Percentiles rank a stretch among this genome's conserved stretches.
Conservation (phyloP, 495 filamentous ascomycete genomes). For the Aspergillus mulundensis region DNA sequence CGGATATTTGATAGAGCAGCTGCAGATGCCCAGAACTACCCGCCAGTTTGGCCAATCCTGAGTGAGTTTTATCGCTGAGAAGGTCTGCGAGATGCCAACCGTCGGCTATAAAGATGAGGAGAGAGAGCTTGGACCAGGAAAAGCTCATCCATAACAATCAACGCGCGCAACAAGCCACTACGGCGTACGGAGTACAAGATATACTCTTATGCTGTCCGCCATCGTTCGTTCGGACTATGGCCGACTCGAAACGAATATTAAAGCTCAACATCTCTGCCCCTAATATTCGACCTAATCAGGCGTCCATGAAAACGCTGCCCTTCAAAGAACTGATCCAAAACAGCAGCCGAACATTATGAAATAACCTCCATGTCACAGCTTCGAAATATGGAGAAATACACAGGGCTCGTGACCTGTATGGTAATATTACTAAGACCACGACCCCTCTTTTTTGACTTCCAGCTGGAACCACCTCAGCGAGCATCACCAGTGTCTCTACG, state of each 20-base stretch:
- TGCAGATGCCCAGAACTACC: neutral
- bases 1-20: neutral
- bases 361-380: neutral
- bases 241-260: too few species aligned
- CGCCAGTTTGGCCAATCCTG: neutral
- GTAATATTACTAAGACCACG: neutral
- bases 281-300: neutral
- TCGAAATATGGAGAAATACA: neutral
- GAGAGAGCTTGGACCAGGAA: slow-evolving; percentile 7
- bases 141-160: neutral
- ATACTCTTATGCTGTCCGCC: too few species aligned
- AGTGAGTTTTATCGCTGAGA: neutral
- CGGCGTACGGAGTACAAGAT: neutral
- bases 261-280: neutral
- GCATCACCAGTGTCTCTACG: neutral
- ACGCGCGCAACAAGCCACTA: neutral
- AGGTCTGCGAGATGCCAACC: neutral
- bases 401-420: neutral
- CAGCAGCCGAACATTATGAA: neutral
- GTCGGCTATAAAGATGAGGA: neutral
- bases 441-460: slow-evolving; percentile 11
- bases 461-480: neutral
- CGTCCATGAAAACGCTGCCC: neutral
- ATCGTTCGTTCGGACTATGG: too few species aligned
- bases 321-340: neutral